phyloP scores from a whole-genome alignment of 805 yeast species.

The Wickerhamiella hasegawae region DNA sequence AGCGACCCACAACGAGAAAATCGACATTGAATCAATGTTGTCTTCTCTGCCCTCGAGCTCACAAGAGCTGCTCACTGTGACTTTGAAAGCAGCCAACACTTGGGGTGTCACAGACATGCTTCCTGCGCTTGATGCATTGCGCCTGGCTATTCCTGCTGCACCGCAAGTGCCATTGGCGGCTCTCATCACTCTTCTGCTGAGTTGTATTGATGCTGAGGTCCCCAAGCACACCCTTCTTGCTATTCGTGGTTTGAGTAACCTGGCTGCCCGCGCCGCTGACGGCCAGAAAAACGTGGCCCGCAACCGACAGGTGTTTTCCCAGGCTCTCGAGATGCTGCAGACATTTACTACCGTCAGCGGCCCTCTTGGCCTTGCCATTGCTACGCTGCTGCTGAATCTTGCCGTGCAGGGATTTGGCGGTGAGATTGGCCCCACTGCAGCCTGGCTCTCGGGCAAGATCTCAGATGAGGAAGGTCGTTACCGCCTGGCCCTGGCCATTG shows the following conservation, averaged over 20 bases:
- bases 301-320: conserved; percentile 15
- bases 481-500: conserved; percentile 13
- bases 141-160: conserved; percentile 32
- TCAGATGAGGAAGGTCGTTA: conserved; percentile 12
- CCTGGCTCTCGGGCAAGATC: not conserved
- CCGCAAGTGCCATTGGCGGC: conserved; percentile 24
- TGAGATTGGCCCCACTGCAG: not conserved
- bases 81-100: conserved; percentile 25
- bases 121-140: conserved; percentile 44
- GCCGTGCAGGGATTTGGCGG: conserved; percentile 6
- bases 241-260: conserved; percentile 38
- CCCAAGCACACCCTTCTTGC: conserved; percentile 37
- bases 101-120: conserved; percentile 36
- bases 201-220: conserved; percentile 17
- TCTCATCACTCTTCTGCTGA: conserved; percentile 13
- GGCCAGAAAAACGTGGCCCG: conserved; percentile 14
- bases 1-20: not conserved
- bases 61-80: conserved; percentile 22
- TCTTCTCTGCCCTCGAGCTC: conserved; percentile 17
- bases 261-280: conserved; percentile 24
- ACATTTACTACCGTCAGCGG: conserved; percentile 5
- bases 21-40: conserved; percentile 8
- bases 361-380: conserved; percentile 24
- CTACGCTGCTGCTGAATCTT: conserved; percentile 25
- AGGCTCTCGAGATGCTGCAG: conserved; percentile 17